Conservation (phyloP, 179 eudicot species). For the Nepenthes alata region DNA sequence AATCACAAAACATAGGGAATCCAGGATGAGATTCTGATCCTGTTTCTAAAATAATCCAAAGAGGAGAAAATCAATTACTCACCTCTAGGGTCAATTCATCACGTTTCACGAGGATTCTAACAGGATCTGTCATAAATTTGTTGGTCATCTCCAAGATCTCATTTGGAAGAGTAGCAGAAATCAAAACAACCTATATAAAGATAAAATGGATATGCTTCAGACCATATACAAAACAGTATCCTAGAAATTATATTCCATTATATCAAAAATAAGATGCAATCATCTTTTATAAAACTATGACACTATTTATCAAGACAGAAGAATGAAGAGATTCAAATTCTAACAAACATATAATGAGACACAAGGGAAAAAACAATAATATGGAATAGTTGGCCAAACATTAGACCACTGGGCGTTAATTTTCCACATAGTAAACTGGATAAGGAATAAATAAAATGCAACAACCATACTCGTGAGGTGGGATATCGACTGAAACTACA, state of each 20-base stretch:
- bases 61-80: slow-evolving; percentile 7
- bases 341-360: too few relatives aligned
- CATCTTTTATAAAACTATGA: too few relatives aligned
- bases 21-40: background rate
- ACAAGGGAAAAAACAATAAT: too few relatives aligned
- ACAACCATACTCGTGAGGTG: too few relatives aligned
- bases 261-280: too few relatives aligned
- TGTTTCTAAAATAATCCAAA: background rate
- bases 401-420: too few relatives aligned
- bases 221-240: background rate
- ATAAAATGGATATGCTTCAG: background rate
- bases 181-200: slow-evolving; percentile 56
- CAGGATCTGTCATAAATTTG: slow-evolving; percentile 98
- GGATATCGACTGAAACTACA: too few relatives aligned
- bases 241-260: background rate
- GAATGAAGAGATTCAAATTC: too few relatives aligned
- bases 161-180: slow-evolving; percentile 96
- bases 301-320: too few relatives aligned
- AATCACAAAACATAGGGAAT: background rate
- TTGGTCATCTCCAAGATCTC: slow-evolving; percentile 92
- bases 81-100: slow-evolving; percentile 97
- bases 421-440: too few relatives aligned
- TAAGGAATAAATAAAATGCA: too few relatives aligned
- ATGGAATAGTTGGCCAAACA: too few relatives aligned
- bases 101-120: slow-evolving; percentile 81